A percentile compares a stretch with the other conserved stretches of the same genome.
These are phyloP conservation scores for Metschnikowia colocasiae DNA, from an alignment of 805 yeast genomes.

Conservation along the genomic window DNA sequence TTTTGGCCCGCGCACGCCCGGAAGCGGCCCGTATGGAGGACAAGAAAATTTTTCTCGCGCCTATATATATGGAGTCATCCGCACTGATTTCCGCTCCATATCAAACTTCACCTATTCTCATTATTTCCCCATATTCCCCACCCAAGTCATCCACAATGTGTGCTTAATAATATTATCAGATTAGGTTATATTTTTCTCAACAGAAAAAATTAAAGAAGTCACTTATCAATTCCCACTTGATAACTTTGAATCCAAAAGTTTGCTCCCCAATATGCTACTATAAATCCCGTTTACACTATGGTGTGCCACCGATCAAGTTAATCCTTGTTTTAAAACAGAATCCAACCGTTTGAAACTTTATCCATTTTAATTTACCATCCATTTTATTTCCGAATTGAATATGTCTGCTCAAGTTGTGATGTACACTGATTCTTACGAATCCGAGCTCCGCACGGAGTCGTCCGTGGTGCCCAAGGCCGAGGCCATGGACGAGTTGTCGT, in stretches of 20 bases:
- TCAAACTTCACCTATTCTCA: conserved; percentile 11
- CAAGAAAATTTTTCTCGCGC: conserved; percentile 13
- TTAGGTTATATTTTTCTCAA: conserved; percentile 18
- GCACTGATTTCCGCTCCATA: conserved; percentile 2
- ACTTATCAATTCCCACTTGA: conserved; percentile 19
- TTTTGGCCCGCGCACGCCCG: conserved; percentile 1
- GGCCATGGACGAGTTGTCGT: conserved; percentile 23
- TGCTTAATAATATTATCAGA: conserved; percentile 25
- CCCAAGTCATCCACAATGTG: conserved; percentile 27
- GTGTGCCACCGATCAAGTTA: conserved; percentile 27
- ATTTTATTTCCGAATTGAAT: conserved; percentile 2
- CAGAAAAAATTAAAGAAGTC: conserved; percentile 19
- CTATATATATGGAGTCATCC: conserved; percentile 9
- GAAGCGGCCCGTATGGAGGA: conserved; percentile 4
- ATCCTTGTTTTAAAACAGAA: conserved; percentile 17
- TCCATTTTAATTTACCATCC: neutral
- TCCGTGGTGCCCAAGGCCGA: conserved; percentile 19
- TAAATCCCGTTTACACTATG: conserved; percentile 33
- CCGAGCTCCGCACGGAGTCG: conserved; percentile 12
- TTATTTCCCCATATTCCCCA: conserved; percentile 9
- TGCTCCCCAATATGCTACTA: conserved; percentile 29
- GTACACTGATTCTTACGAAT: conserved; percentile 17
- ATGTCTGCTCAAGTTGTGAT: conserved; percentile 19
- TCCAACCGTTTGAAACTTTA: conserved; percentile 24
- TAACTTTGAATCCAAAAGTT: conserved; percentile 23